Evolutionary conservation across 306 rosid species (phyloP).

Genomic region (Casuarina glauca): DNA sequence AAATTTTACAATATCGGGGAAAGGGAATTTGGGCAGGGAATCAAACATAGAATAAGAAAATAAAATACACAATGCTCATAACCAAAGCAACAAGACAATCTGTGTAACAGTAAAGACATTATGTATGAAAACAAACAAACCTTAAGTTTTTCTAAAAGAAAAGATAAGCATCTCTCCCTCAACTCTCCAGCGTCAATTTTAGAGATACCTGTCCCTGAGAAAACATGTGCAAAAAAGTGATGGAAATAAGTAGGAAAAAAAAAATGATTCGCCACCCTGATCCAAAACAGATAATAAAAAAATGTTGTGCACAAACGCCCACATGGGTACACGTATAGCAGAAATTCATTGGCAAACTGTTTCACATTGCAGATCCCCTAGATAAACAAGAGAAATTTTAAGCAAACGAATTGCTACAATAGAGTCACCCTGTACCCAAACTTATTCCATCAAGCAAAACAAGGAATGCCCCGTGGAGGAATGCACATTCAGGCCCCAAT

Average conservation of each 20-base stretch:
- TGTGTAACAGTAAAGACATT: no score
- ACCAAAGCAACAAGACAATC: not conserved
- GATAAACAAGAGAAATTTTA: slow-evolving; percentile 10
- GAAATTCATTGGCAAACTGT: not conserved
- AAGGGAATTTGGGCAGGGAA: no score
- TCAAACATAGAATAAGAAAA: no score
- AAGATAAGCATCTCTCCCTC: slow-evolving; percentile 61
- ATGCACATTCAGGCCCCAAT: slow-evolving; percentile 69
- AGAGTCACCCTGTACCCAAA: slow-evolving; percentile 54
- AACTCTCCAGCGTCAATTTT: slow-evolving; percentile 60
- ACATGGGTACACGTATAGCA: not conserved
- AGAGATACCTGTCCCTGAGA: slow-evolving; percentile 70
- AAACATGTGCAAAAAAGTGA: slow-evolving; percentile 7
- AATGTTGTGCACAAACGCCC: no score
- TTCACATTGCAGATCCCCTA: not conserved
- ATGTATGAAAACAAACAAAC: slow-evolving; percentile 34
- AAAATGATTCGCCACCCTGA: not conserved
- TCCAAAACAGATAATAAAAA: no score
- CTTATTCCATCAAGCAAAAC: slow-evolving; percentile 91
- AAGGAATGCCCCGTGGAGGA: slow-evolving; percentile 89
- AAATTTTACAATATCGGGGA: no score
- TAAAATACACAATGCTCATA: not conserved
- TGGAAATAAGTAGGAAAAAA: not conserved
- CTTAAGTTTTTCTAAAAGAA: slow-evolving; percentile 55
- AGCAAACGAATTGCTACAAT: slow-evolving; percentile 16